Evolutionary conservation across 129 eudicot species (phyloP).

Genomic region (Apium graveolens): DNA sequence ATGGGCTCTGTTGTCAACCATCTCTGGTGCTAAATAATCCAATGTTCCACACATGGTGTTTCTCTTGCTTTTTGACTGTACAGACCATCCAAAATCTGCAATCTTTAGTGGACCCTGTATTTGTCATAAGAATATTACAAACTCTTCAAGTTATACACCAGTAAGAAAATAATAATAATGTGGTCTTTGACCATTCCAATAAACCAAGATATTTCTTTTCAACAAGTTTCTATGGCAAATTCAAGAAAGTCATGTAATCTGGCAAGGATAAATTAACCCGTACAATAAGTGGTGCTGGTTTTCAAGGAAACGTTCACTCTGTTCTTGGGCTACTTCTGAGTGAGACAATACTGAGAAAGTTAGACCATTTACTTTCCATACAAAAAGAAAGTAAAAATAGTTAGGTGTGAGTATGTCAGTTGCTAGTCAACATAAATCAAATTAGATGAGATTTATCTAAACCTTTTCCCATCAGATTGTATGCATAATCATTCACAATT

Average conservation of each 20-base stretch:
- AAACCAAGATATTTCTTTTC: background rate
- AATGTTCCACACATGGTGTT: constrained; percentile 95
- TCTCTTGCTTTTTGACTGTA: constrained; percentile 75
- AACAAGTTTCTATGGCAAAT: background rate
- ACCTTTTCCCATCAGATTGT: background rate
- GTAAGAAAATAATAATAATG: background rate
- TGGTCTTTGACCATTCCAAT: background rate
- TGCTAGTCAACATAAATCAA: background rate
- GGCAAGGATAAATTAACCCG: background rate
- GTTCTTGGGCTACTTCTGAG: background rate
- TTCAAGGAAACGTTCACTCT: background rate
- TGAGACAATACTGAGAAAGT: background rate
- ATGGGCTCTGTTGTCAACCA: constrained; percentile 96
- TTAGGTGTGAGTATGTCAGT: background rate
- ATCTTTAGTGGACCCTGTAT: constrained; percentile 80
- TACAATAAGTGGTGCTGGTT: background rate
- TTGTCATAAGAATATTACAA: background rate
- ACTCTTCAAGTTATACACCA: background rate
- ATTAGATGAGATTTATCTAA: background rate
- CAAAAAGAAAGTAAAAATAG: background rate
- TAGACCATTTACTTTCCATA: background rate
- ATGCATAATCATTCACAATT: background rate
- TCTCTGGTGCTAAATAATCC: constrained; percentile 93
- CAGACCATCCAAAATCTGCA: constrained; percentile 99
- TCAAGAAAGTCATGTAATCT: background rate